Conservation (phyloP, 2,329 filamentous ascomycete species). For the Colletotrichum agaves region DNA sequence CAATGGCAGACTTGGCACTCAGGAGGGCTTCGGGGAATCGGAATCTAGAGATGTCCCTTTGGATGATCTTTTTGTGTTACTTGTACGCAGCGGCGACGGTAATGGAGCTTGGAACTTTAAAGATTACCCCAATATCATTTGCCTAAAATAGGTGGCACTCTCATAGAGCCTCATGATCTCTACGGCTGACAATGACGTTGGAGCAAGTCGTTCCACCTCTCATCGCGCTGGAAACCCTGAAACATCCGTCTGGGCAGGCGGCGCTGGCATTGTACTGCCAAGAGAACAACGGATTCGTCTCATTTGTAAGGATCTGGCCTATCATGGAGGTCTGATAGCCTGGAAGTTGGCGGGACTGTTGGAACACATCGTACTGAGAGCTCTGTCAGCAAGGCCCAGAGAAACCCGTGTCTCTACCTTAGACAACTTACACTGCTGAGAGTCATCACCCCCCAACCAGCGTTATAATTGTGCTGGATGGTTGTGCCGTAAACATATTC, state of each 20-base stretch:
- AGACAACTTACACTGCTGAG: slow-evolving; percentile 17
- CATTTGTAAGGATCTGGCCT: slow-evolving; percentile 58
- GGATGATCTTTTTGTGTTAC: too few relatives aligned
- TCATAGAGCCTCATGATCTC: slow-evolving; percentile 19
- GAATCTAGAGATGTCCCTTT: too few relatives aligned
- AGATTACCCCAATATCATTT: too few relatives aligned
- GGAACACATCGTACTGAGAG: slow-evolving; percentile 57
- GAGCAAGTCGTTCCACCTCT: slow-evolving; percentile 28
- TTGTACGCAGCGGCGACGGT: too few relatives aligned
- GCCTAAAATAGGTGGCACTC: too few relatives aligned
- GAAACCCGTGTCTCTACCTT: accelerated
- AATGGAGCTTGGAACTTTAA: too few relatives aligned
- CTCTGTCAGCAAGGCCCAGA: slow-evolving; percentile 41
- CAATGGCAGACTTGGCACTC: too few relatives aligned
- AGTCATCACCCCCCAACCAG: slow-evolving; percentile 24
- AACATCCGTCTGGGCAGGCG: slow-evolving; percentile 30
- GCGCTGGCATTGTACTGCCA: slow-evolving; percentile 60
- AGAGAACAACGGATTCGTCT: slow-evolving; percentile 63
- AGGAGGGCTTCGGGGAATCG: too few relatives aligned
- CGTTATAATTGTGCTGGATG: slow-evolving; percentile 54
- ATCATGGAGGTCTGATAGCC: slow-evolving; percentile 51
- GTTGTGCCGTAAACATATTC: slow-evolving; percentile 66
- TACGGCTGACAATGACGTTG: slow-evolving; percentile 9
- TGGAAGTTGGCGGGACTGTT: slow-evolving; percentile 50
- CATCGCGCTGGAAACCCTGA: slow-evolving; percentile 12